Conservation (phyloP, 805 yeast species). For the Ogataea chonburiensis region DNA sequence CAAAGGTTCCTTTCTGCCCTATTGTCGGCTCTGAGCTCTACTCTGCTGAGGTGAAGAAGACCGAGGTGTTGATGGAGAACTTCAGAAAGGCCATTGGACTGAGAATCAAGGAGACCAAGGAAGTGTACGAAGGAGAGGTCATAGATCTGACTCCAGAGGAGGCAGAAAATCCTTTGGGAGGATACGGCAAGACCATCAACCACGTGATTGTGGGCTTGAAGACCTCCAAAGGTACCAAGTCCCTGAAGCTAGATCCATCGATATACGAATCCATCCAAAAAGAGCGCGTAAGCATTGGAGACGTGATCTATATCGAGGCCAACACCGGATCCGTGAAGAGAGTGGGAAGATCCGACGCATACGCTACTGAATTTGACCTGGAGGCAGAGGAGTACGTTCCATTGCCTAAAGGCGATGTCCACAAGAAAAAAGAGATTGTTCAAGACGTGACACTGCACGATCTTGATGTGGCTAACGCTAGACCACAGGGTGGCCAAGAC, state of each 20-base stretch:
- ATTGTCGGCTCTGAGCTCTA: slow-evolving; percentile 93
- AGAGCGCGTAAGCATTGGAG: slow-evolving; percentile 96
- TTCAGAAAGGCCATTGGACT: slow-evolving; percentile 95
- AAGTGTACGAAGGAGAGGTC: slow-evolving; percentile 97
- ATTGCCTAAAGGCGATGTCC: slow-evolving; percentile 98
- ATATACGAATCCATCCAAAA: slow-evolving; percentile 92
- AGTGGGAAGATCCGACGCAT: slow-evolving; percentile 91
- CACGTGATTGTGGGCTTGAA: slow-evolving; percentile 94
- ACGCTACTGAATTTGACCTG: slow-evolving; percentile 97
- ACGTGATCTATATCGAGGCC: slow-evolving; percentile 92
- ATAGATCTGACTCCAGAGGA: slow-evolving; percentile 84
- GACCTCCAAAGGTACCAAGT: slow-evolving; percentile 96
- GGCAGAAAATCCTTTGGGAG: slow-evolving; percentile 95
- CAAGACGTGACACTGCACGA: slow-evolving; percentile 98
- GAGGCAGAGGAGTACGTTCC: slow-evolving; percentile 97
- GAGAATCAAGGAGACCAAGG: slow-evolving; percentile 94
- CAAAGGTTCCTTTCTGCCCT: slow-evolving; percentile 91
- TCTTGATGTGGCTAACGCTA: slow-evolving; percentile 94
- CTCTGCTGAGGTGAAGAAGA: slow-evolving; percentile 88
- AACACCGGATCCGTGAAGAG: slow-evolving; percentile 92
- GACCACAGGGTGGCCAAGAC: slow-evolving; percentile 97
- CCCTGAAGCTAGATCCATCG: slow-evolving; percentile 98
- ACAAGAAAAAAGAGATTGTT: slow-evolving; percentile 90
- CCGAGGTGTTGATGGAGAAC: slow-evolving; percentile 95
- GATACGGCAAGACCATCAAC: slow-evolving; percentile 57